Percentiles rank a stretch among this genome's conserved stretches.
Conservation (phyloP, 1,139 yeast species). For the Yamadazyma dendronema region DNA sequence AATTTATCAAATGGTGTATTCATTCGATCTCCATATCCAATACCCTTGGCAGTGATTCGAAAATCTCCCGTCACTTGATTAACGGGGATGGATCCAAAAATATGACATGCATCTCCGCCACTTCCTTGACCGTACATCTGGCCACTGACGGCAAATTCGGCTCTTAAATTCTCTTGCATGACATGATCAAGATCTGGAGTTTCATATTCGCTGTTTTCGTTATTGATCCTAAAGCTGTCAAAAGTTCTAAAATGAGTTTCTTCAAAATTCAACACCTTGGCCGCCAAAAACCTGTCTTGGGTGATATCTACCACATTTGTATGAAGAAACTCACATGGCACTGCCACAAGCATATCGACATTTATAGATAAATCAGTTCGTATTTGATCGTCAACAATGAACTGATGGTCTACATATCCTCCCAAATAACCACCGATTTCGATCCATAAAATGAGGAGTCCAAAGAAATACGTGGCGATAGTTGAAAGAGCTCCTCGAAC, state of each 20-base stretch:
- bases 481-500: conserved; percentile 79
- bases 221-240: conserved; percentile 36
- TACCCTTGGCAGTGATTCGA: conserved; percentile 76
- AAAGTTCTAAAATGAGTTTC: conserved; percentile 62
- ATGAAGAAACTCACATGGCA: conserved; percentile 77
- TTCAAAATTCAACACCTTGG: conserved; percentile 67
- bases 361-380: conserved; percentile 66
- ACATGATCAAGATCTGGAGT: conserved; percentile 69
- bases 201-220: conserved; percentile 45
- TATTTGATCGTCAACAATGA: conserved; percentile 65
- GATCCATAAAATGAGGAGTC: conserved; percentile 75
- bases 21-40: conserved; percentile 50
- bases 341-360: conserved; percentile 74
- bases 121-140: conserved; percentile 42
- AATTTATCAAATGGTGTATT: conserved; percentile 47
- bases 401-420: conserved; percentile 78
- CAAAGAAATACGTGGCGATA: conserved; percentile 55
- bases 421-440: conserved; percentile 85
- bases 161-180: conserved; percentile 61
- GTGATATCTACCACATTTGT: conserved; percentile 79
- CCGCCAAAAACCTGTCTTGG: conserved; percentile 73
- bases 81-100: conserved; percentile 83
- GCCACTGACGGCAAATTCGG: conserved; percentile 54
- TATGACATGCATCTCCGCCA: conserved; percentile 80
- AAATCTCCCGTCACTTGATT: conserved; percentile 85